Base-by-base conservation (phyloP, 176 grass and related monocot species). In the Carex parvula region DNA sequence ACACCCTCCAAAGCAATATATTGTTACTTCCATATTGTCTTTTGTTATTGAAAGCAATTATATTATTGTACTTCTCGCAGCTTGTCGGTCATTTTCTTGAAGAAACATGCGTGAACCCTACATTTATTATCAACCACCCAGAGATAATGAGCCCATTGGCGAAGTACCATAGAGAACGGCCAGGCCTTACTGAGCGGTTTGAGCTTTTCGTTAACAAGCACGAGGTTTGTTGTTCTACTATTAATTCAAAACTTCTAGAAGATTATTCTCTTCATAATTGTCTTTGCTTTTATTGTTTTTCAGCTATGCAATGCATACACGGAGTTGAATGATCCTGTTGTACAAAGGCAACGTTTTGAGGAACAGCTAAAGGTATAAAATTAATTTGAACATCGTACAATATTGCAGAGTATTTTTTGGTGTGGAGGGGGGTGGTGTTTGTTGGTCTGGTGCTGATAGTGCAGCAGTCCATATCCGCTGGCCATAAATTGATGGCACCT, bases 131-230 rank as follows among this genome's bases (percentile, higher is more conserved):
- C 59, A 94, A 98, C 54, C 95, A 98, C 81, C 95, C 95, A 79
- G 90, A 98, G 90, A 98, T 98, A 86, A 98, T 94, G 95, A 98
- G 95, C 84, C 95, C 95, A 80, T 90, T 98, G 83, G 95, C 95
- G 72, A 98, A 98, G 84, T 93, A 92, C 89, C 95, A 98, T 79
- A 93, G 95, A 48, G 86, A 82, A 22, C 84, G 69, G 65, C 80
- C 83, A 57, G 89, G 93, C 50, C 65, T 99, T 60, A 99, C 96
- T 3, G 96, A 99, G 85, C 87, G 96, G 26, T 99, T 99, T 83
- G 96, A 99, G 83, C 88, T 99, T 2, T 99, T 99, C 81, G 65
- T 94, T 62, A 99, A 99, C 87, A 99, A 95, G 76, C 96, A 95
- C 56, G 92, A 99, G 96, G 96, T 99, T 86, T 70, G 69, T 8